Conservation (phyloP, 805 yeast species). For the Starmerella gropengiesseri region DNA sequence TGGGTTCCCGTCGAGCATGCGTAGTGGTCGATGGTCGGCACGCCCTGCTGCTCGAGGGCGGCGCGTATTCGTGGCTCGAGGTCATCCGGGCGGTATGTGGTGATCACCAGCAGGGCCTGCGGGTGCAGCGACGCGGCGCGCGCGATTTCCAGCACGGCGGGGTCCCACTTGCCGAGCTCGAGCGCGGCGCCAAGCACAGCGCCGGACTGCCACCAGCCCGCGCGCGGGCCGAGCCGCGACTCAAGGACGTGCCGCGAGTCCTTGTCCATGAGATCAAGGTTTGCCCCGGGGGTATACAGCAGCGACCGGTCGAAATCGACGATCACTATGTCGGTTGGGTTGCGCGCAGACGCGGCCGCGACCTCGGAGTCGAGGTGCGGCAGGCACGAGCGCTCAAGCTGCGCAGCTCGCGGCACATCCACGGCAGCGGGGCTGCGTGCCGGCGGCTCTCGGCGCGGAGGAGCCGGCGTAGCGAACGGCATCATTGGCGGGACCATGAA, state of each 20-base stretch:
- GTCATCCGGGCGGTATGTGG: slow-evolving; percentile 17
- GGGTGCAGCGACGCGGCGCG: slow-evolving; percentile 2
- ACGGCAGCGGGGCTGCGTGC: neutral
- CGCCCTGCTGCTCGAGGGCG: slow-evolving; percentile 13
- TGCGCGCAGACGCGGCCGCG: neutral
- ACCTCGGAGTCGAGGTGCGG: slow-evolving; percentile 13
- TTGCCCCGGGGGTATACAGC: slow-evolving; percentile 17
- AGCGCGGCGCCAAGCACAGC: slow-evolving; percentile 17
- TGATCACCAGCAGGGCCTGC: slow-evolving; percentile 15
- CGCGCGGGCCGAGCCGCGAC: slow-evolving; percentile 11
- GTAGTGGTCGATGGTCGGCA: slow-evolving; percentile 14
- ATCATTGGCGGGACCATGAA: neutral
- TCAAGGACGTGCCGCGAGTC: slow-evolving; percentile 15
- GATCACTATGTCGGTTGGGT: slow-evolving; percentile 19
- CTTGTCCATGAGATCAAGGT: slow-evolving; percentile 13
- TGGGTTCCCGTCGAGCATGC: slow-evolving; percentile 14
- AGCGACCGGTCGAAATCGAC: slow-evolving; percentile 23
- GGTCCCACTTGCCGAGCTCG: slow-evolving; percentile 17
- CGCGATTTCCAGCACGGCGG: slow-evolving; percentile 15
- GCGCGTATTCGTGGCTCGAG: slow-evolving; percentile 9
- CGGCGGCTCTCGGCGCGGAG: neutral
- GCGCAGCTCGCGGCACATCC: neutral
- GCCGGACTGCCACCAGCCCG: slow-evolving; percentile 15
- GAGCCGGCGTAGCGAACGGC: neutral
- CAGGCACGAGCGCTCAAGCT: slow-evolving; percentile 14